Conservation (phyloP, 768 basidiomycete species). For the Suillus americanus region DNA sequence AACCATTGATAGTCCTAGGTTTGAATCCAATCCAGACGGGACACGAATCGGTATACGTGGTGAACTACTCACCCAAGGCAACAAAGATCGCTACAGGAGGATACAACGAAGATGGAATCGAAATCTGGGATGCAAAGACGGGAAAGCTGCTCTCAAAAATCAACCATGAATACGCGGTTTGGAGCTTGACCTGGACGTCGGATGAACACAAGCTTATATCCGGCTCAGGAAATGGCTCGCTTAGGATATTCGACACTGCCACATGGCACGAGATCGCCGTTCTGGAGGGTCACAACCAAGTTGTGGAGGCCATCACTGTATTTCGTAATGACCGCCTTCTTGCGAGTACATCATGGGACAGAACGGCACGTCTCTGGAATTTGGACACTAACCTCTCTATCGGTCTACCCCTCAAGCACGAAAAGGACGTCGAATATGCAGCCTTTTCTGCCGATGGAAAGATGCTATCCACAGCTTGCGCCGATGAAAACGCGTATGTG, state of each 20-base stretch:
- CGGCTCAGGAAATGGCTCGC: background rate
- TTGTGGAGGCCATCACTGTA: background rate
- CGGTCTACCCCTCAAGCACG: background rate
- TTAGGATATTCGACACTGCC: background rate
- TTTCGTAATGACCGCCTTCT: background rate
- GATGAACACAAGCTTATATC: background rate
- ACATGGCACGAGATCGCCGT: background rate
- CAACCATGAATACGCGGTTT: background rate
- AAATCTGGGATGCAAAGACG: background rate
- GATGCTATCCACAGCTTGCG: background rate
- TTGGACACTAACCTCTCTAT: slow-evolving; percentile 1
- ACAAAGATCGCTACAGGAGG: background rate
- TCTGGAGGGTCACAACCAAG: background rate
- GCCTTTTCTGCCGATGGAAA: slow-evolving; percentile 8
- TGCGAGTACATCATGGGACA: slow-evolving; percentile 1
- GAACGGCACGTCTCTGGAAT: slow-evolving; percentile 12
- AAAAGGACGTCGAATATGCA: background rate
- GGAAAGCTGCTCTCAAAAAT: background rate
- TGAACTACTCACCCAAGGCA: slow-evolving; percentile 1
- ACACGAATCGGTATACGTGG: background rate
- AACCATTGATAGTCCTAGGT: background rate
- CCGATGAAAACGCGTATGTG: background rate
- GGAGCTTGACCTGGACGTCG: background rate
- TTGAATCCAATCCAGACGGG: slow-evolving; percentile 1
- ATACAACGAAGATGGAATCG: background rate